Percentiles rank a stretch among this genome's conserved stretches.
Evolutionary conservation across 2,329 filamentous ascomycete species (phyloP).

Genomic region (Didymella sp.): DNA sequence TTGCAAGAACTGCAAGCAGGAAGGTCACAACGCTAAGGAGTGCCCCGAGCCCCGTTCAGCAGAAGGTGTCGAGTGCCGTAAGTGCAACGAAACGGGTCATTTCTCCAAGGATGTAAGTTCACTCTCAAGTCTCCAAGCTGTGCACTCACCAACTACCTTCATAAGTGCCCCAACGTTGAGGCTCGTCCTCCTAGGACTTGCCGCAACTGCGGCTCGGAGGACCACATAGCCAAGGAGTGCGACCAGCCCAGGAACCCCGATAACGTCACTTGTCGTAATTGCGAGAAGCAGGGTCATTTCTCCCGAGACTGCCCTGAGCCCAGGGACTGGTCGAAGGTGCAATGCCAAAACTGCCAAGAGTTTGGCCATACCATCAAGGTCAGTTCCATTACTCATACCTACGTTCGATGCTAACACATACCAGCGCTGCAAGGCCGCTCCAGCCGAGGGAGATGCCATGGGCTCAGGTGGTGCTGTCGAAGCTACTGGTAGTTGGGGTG

Average conservation of each 20-base stretch:
- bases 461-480: conserved; percentile 25
- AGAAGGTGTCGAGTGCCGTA: conserved; percentile 69
- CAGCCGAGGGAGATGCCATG: conserved; percentile 28
- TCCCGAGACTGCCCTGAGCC: conserved; percentile 65
- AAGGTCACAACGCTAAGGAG: conserved; percentile 47
- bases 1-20: conserved; percentile 72
- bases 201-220: conserved; percentile 48
- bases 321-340: conserved; percentile 58
- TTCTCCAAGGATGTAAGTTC: conserved; percentile 44
- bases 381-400: background rate
- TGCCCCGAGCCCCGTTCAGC: conserved; percentile 56
- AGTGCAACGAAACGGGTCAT: conserved; percentile 62
- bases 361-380: conserved; percentile 46
- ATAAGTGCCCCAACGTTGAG: conserved; percentile 45
- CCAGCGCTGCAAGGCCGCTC: conserved; percentile 44
- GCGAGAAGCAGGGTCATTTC: conserved; percentile 68
- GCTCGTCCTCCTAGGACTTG: conserved; percentile 38
- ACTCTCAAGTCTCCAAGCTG: background rate
- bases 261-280: conserved; percentile 64
- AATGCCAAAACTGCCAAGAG: conserved; percentile 57
- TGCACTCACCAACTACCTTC: conserved; percentile 20
- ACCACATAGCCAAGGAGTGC: conserved; percentile 49
- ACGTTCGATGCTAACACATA: conserved; percentile 16
- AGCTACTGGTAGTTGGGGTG: conserved; percentile 22
- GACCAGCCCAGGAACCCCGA: conserved; percentile 47